Evolutionary conservation across 1,284 basidiomycete species (phyloP).

Genomic region (Microbotryum scabiosae): DNA sequence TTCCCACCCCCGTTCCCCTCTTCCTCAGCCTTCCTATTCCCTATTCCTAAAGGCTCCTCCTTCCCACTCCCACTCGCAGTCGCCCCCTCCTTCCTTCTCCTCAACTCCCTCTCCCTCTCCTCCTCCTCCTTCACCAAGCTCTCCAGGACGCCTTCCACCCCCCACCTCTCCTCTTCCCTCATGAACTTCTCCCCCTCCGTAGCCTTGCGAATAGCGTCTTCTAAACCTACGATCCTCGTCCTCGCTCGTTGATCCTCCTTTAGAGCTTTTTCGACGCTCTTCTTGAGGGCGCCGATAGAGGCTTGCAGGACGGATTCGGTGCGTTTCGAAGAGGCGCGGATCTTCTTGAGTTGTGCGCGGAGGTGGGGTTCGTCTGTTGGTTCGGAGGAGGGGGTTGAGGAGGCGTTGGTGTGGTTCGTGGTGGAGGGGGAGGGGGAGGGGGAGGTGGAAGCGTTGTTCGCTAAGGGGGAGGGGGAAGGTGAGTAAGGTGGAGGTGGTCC

Average conservation of each 20-base stretch:
- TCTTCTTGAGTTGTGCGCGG: constrained; percentile 16
- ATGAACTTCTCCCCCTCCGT: constrained; percentile 7
- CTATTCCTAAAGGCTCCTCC: background rate
- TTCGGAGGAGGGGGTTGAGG: background rate
- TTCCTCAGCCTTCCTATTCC: constrained; percentile 2
- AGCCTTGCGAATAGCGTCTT: constrained; percentile 26
- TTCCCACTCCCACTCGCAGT: background rate
- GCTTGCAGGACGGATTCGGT: constrained; percentile 20
- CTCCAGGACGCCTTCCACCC: background rate
- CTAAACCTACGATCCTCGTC: constrained; percentile 22
- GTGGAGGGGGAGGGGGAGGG: background rate
- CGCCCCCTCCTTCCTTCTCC: background rate
- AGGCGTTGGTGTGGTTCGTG: background rate
- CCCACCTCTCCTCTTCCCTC: constrained; percentile 10
- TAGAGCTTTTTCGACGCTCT: constrained; percentile 25
- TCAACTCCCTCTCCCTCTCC: background rate
- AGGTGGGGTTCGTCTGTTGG: constrained; percentile 16
- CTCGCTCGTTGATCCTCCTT: constrained; percentile 31
- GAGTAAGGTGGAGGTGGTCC: constrained; percentile 30
- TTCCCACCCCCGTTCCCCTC: background rate
- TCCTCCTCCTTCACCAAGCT: constrained; percentile 10
- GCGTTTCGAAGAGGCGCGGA: constrained; percentile 16
- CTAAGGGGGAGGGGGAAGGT: constrained; percentile 3
- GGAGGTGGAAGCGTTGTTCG: background rate
- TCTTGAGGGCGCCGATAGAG: constrained; percentile 14